A percentile compares a stretch with the other conserved stretches of the same genome.
Evolutionary conservation across 1,284 basidiomycete genomes (phyloP).

Genomic region (Trichosporon ovoides): DNA sequence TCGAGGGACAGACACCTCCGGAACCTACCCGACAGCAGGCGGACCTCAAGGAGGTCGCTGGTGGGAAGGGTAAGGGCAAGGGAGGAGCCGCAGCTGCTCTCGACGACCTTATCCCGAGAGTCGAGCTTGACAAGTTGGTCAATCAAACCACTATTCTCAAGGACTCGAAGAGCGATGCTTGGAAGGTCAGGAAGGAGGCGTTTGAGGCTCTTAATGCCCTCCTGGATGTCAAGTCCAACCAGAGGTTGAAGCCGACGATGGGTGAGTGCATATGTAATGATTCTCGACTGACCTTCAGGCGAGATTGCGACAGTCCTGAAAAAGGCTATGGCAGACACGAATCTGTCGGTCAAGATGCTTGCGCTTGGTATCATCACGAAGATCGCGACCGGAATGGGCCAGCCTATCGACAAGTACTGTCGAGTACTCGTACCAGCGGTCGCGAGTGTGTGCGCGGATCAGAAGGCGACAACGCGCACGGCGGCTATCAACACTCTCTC

Average conservation of each 20-base stretch:
- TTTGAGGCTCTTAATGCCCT: conserved; percentile 78
- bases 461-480: conserved; percentile 79
- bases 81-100: conserved; percentile 61
- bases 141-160: conserved; percentile 76
- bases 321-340: conserved; percentile 81
- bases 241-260: conserved; percentile 84
- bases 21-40: conserved; percentile 70
- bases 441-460: conserved; percentile 81
- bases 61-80: conserved; percentile 49
- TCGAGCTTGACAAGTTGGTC: conserved; percentile 83
- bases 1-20: conserved; percentile 71
- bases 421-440: conserved; percentile 72
- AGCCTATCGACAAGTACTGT: conserved; percentile 84
- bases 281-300: conserved; percentile 52
- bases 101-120: conserved; percentile 90
- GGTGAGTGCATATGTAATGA: conserved; percentile 53
- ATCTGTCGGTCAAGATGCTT: conserved; percentile 85
- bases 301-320: conserved; percentile 88
- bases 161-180: conserved; percentile 83
- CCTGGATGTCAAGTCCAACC: conserved; percentile 83
- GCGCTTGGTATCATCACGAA: conserved; percentile 85
- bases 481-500: conserved; percentile 73
- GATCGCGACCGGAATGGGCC: conserved; percentile 90
- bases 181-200: conserved; percentile 96
- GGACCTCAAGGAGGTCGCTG: conserved; percentile 59